Evolutionary conservation across 2,329 filamentous ascomycete genomes (phyloP).

Genomic region (Cordyceps cateniannulata): DNA sequence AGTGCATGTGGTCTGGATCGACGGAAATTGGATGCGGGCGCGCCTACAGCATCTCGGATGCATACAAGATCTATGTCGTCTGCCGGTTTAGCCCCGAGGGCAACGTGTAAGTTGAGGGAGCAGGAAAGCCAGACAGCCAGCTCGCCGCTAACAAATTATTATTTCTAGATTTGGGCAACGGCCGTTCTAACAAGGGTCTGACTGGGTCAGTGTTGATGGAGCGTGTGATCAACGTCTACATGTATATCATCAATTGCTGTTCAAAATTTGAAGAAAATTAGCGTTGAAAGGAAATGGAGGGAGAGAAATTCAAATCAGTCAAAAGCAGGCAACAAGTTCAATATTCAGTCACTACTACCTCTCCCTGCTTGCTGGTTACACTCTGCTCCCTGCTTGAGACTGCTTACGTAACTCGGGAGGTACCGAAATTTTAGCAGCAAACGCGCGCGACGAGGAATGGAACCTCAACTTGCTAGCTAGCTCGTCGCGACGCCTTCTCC

Average conservation of each 20-base stretch:
- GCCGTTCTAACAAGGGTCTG: slow-evolving; percentile 18
- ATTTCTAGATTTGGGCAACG: slow-evolving; percentile 24
- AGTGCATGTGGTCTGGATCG: slow-evolving; percentile 30
- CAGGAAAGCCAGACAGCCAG: neutral
- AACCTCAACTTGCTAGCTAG: slow-evolving; percentile 10
- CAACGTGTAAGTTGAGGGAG: slow-evolving; percentile 26
- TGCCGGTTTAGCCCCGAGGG: slow-evolving; percentile 30
- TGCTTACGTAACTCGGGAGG: slow-evolving; percentile 22
- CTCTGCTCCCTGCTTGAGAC: neutral
- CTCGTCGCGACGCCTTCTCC: slow-evolving; percentile 11
- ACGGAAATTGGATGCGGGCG: slow-evolving; percentile 29
- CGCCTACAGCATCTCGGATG: slow-evolving; percentile 24
- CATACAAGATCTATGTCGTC: slow-evolving; percentile 28
- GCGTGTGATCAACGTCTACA: neutral
- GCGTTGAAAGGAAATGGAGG: neutral
- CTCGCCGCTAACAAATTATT: neutral
- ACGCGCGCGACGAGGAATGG: slow-evolving; percentile 28
- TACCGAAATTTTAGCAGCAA: slow-evolving; percentile 17
- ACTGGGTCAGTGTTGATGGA: neutral
- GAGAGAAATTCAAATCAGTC: neutral
- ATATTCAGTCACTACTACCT: neutral
- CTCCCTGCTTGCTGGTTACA: no score
- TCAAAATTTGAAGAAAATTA: neutral
- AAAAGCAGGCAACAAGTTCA: no score
- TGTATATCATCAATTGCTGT: neutral